These are phyloP conservation scores for Tarenaya hassleriana DNA, from an alignment of 345 rosid species.

Conservation along the genomic window DNA sequence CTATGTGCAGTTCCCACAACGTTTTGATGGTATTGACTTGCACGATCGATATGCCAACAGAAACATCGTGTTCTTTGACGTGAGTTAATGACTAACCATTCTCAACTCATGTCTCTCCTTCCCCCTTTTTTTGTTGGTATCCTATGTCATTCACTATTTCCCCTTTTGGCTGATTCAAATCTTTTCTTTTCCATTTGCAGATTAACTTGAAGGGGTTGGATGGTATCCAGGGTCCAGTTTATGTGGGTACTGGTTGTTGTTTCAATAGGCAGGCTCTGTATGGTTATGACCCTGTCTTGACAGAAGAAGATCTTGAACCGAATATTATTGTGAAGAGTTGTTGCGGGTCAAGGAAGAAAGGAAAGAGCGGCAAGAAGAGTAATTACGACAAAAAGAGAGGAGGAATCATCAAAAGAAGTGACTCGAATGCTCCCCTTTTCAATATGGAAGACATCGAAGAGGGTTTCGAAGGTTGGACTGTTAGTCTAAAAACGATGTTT, in stretches of 20 bases:
- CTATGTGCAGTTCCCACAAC: slow-evolving; percentile 84
- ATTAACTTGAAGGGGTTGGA: slow-evolving; percentile 57
- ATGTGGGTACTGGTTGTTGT: slow-evolving; percentile 44
- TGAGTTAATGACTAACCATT: slow-evolving; percentile 30
- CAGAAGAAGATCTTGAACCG: slow-evolving; percentile 37
- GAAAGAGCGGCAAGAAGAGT: slow-evolving; percentile 27
- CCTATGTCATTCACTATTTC: not conserved
- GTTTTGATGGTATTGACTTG: slow-evolving; percentile 84
- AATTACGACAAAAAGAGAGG: slow-evolving; percentile 36
- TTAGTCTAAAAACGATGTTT: not conserved
- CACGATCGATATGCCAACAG: slow-evolving; percentile 81
- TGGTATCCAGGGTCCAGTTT: slow-evolving; percentile 62
- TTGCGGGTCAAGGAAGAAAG: slow-evolving; percentile 31
- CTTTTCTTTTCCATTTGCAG: slow-evolving; percentile 24
- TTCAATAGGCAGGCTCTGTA: slow-evolving; percentile 47
- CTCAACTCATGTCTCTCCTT: not conserved
- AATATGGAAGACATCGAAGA: slow-evolving; percentile 36
- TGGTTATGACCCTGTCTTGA: slow-evolving; percentile 38
- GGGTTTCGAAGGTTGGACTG: slow-evolving; percentile 36
- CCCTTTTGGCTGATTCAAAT: not conserved
- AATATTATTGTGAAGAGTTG: slow-evolving; percentile 42
- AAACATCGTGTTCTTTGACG: slow-evolving; percentile 82
- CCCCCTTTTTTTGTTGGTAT: not conserved
- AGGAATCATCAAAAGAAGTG: slow-evolving; percentile 60
- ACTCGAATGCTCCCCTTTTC: slow-evolving; percentile 73